Percentiles rank a stretch among this genome's conserved stretches.
Conservation (phyloP, 805 yeast species). For the Cyberlindnera maritima region DNA sequence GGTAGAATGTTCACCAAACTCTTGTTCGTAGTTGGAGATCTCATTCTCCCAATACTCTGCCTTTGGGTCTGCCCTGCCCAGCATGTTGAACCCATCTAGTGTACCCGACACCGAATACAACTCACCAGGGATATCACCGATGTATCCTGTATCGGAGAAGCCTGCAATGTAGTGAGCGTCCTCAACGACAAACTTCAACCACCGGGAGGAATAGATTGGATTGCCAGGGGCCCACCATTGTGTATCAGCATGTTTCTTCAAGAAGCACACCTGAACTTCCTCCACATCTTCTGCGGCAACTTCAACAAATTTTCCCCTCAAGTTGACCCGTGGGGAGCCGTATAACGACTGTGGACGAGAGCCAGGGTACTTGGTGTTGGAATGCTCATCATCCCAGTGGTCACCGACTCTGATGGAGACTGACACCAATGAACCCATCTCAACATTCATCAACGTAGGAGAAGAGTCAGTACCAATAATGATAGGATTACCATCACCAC, state of each 20-base stretch:
- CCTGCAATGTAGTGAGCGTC: constrained; percentile 73
- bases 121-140: constrained; percentile 61
- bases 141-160: constrained; percentile 74
- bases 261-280: constrained; percentile 45
- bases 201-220: constrained; percentile 58
- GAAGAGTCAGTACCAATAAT: neutral
- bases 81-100: constrained; percentile 3
- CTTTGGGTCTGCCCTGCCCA: neutral
- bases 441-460: neutral
- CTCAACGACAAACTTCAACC: constrained; percentile 61
- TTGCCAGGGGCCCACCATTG: constrained; percentile 66
- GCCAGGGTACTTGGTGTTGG: neutral
- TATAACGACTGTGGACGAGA: neutral
- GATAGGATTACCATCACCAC: neutral
- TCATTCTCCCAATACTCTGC: constrained; percentile 4
- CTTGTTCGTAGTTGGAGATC: neutral
- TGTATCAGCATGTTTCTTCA: constrained; percentile 65
- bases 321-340: neutral
- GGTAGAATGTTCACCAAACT: constrained; percentile 2
- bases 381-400: neutral
- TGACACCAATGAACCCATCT: neutral
- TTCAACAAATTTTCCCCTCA: neutral
- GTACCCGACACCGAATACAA: constrained; percentile 44
- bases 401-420: neutral
- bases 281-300: neutral